A percentile compares a stretch with the other conserved stretches of the same genome.
Conservation (phyloP, 176 grass and related monocot species). For the Oropetium thomaeum region DNA sequence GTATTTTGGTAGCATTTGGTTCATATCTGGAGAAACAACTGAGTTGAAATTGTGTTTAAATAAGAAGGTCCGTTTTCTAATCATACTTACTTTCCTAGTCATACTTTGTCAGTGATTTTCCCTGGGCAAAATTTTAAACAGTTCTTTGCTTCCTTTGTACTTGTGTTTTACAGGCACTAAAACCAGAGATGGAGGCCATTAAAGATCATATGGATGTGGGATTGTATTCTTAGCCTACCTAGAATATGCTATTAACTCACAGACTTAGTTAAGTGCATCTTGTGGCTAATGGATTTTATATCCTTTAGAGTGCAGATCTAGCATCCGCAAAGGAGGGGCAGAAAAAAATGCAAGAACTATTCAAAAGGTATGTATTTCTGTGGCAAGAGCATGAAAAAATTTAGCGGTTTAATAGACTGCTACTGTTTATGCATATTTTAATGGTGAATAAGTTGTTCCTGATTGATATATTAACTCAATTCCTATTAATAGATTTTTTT, state of each 20-base stretch:
- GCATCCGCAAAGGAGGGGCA: conserved; percentile 43
- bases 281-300: conserved; percentile 26
- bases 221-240: conserved; percentile 22
- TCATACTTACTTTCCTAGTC: neutral
- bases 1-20: too few species aligned
- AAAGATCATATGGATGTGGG: conserved; percentile 66
- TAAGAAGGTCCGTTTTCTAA: too few species aligned
- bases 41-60: too few species aligned
- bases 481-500: neutral
- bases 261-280: neutral
- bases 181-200: conserved; percentile 70
- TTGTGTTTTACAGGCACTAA: conserved; percentile 57
- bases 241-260: conserved; percentile 24
- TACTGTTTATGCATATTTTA: conserved; percentile 12
- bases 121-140: conserved; percentile 4
- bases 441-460: neutral
- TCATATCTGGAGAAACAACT: too few species aligned
- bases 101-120: conserved; percentile 18
- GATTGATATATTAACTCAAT: neutral
- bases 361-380: conserved; percentile 54
- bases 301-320: conserved; percentile 49
- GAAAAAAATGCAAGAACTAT: conserved; percentile 55
- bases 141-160: conserved; percentile 19
- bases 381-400: neutral
- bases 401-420: neutral